Evolutionary conservation across 495 filamentous ascomycete genomes (phyloP).

Genomic region (Acidiella bohemica): DNA sequence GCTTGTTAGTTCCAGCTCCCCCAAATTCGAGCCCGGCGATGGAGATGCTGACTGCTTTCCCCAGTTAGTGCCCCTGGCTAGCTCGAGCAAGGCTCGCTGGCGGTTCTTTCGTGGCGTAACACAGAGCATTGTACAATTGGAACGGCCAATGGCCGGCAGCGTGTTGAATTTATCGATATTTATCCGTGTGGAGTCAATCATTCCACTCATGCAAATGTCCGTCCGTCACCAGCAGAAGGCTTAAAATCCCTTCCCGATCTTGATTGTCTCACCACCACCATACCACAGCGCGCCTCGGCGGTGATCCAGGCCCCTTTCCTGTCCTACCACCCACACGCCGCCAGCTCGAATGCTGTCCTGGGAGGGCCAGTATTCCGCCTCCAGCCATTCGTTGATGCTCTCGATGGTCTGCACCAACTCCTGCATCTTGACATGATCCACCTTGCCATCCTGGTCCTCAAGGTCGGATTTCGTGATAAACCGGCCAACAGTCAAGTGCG

Average conservation of each 20-base stretch:
- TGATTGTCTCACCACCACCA: constrained; percentile 18
- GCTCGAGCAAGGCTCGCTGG: too few species aligned
- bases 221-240: too few species aligned
- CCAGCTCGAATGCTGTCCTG: constrained; percentile 34
- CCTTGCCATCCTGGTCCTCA: constrained; percentile 12
- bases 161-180: too few species aligned
- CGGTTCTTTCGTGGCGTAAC: too few species aligned
- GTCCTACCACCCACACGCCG: constrained; percentile 43
- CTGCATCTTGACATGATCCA: constrained; percentile 36
- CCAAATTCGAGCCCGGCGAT: too few species aligned
- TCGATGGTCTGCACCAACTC: constrained; percentile 55
- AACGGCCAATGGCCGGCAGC: too few species aligned
- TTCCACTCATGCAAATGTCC: too few species aligned
- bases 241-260: constrained; percentile 21
- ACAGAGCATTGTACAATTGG: too few species aligned
- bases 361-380: constrained; percentile 51
- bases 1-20: too few species aligned
- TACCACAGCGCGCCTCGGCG: constrained; percentile 22
- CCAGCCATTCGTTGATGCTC: constrained; percentile 58
- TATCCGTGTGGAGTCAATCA: too few species aligned
- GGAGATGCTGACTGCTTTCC: too few species aligned
- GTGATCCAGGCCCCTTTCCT: constrained; percentile 20
- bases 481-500: constrained; percentile 75
- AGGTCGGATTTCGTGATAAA: constrained; percentile 49
- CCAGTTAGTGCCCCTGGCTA: too few species aligned